Evolutionary conservation across 192 early-diverging fungal species (phyloP), one percentile per base, ranked within the genome.

Genomic region (Podila minutissima): DNA sequence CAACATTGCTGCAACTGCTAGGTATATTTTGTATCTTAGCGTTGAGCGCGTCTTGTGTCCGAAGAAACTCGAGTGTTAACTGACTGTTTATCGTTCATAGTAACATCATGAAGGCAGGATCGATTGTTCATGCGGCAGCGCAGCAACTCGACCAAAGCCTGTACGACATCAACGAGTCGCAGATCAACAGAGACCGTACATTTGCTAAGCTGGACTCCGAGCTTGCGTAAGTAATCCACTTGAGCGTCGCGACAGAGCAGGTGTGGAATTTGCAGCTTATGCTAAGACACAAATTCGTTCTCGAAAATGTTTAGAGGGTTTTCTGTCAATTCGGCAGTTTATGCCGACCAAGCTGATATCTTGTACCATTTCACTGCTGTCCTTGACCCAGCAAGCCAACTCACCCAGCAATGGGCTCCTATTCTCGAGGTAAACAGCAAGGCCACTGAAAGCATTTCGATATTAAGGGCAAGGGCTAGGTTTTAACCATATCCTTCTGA

Each of bases 301-400:
- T 19, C 59, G 13, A 29, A 29, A 29, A n/a, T 12, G 66, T 9
- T 63, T 31, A 81, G 73, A 13, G 65, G 68, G 26, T 83, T 75
- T n/a, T 57, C 67, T 32, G 76, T 62, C 2, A 68, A 74, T 22
- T 68, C 81, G 12, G 24, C 74, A 32, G 32, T 61, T 29, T 48
- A 69, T 72, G 74, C 83, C 7, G 69, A 78, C 15, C 46, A 64
- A 2, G 66, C 73, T 3, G 41, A 75, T 2, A 71, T 82, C 0
- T 73, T 84, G 13, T 83, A 85, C 64, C 75, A 86, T 20, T 73
- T 88, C 46, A 83, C 71, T 38, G 92, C 88, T 1, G 74, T 94
- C 7, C 70, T 99, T 7, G 93, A 97, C 72, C 97, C 97, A 6
- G 50, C 93, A 11, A 94, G 90, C 71, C 89, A 95, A 51, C 62